Evolutionary conservation across 2,329 filamentous ascomycete species (phyloP), one percentile per base, ranked within the genome.

Genomic region (Coniosporium tulheliwenetii): DNA sequence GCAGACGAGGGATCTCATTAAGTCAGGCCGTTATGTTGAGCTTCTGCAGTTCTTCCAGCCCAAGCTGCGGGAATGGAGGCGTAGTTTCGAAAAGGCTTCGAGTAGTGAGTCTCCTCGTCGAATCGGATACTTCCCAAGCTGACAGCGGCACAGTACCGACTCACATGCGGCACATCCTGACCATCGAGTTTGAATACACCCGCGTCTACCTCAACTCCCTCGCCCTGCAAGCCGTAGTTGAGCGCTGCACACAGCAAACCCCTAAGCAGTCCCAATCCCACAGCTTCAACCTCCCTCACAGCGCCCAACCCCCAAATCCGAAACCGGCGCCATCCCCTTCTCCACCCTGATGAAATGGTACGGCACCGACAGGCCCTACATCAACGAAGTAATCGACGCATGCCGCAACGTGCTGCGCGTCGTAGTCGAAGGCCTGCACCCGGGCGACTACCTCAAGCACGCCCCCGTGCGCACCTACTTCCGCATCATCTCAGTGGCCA

Each of bases 141-240:
- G 16, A 39, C 39, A 14, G 3, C 41, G 37, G 36, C 29, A 15
- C 48, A 69, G 73, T 78, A 29, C 65, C 70, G 1, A 63, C 67
- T 12, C 64, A 73, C 42, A 75, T 79, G 62, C 67, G 71, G 37
- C 77, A 86, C 55, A 87, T 96, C 43, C 68, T 98, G 29, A 81
- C 77, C 7, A 95, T 96, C 48, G 91, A 98, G 63, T 95, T 91
- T 54, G 85, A 96, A 54, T 95, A 95, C 56, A 85, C 89, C 19
- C 77, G 89, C 52, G 82, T 95, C 39, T 96, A 96, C 55, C 75
- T 95, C 63, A 95, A 96, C 58, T 94, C 87, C 1, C 69, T 98
- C 2, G 87, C 87, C 2, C 67, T 98, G 2, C 91, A 98, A 62
- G 91, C 91, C 15, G 86, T 96, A 3, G 85, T 96, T 5, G 89